Percentiles rank a stretch among this genome's conserved stretches.
Evolutionary conservation across 2,329 filamentous ascomycete genomes (phyloP).

Genomic region (Ascosphaera aggregata): DNA sequence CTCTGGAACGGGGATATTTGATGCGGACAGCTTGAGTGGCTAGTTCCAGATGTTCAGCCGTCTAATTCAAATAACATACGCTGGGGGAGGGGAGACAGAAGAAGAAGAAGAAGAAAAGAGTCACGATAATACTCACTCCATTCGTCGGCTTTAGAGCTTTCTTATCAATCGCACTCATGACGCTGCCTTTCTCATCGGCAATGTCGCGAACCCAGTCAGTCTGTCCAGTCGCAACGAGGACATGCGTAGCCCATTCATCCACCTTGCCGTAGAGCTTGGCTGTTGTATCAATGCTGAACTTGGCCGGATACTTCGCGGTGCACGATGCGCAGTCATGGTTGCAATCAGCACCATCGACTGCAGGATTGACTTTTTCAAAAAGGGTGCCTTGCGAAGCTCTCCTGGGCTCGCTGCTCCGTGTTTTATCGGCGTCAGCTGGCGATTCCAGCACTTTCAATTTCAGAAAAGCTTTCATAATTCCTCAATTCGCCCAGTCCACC

Average conservation of each 20-base stretch:
- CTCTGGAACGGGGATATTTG: conserved; percentile 62
- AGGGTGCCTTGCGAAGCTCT: conserved; percentile 22
- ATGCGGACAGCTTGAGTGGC: conserved; percentile 77
- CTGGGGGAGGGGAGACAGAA: too few species aligned
- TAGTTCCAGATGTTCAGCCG: conserved; percentile 15
- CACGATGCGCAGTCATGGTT: conserved; percentile 68
- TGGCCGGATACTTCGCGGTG: conserved; percentile 53
- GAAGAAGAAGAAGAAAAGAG: background rate
- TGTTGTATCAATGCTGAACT: conserved; percentile 45
- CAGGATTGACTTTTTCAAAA: conserved; percentile 53
- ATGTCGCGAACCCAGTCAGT: conserved; percentile 84
- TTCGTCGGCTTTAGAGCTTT: conserved; percentile 18
- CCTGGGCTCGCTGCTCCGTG: too few species aligned
- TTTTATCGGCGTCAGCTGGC: background rate
- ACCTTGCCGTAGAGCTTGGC: conserved; percentile 69
- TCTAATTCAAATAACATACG: too few species aligned
- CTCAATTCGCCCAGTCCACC: too few species aligned
- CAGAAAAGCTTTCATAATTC: background rate
- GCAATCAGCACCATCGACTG: conserved; percentile 70
- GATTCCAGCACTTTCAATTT: background rate
- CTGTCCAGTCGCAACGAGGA: conserved; percentile 89
- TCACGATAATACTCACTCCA: conserved; percentile 13
- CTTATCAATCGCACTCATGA: conserved; percentile 51
- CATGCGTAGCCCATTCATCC: conserved; percentile 69
- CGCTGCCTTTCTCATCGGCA: conserved; percentile 61